phyloP scores from a whole-genome alignment of 805 yeast species.

The Hanseniaspora osmophila region DNA sequence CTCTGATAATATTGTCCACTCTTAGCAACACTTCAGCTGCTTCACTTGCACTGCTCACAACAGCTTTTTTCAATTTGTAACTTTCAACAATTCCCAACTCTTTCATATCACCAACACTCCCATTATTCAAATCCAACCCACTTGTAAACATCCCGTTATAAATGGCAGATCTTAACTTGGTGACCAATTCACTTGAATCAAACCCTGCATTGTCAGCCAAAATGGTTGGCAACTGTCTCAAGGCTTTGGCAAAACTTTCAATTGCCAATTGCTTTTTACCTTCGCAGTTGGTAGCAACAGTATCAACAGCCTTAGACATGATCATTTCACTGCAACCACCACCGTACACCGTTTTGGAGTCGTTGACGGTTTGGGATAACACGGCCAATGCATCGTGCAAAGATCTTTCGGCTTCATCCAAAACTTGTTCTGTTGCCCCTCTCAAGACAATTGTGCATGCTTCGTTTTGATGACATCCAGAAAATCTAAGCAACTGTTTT shows the following conservation, averaged over 20 bases:
- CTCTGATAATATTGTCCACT: constrained; percentile 92
- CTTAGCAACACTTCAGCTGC: constrained; percentile 92
- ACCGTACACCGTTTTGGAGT: constrained; percentile 82
- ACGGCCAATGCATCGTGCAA: constrained; percentile 94
- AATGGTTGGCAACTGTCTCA: constrained; percentile 89
- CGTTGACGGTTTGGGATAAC: constrained; percentile 83
- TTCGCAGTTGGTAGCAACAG: constrained; percentile 76
- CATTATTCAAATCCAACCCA: constrained; percentile 78
- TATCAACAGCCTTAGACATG: constrained; percentile 94
- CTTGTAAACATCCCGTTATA: constrained; percentile 86
- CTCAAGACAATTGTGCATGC: constrained; percentile 93
- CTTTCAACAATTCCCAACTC: constrained; percentile 87
- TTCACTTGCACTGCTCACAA: constrained; percentile 90
- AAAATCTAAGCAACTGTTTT: constrained; percentile 74
- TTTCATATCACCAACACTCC: constrained; percentile 85
- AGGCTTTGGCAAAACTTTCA: constrained; percentile 85
- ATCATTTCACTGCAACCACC: constrained; percentile 94
- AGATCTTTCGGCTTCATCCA: constrained; percentile 95
- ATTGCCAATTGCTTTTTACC: constrained; percentile 92
- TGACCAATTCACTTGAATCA: constrained; percentile 82
- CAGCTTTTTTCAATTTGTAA: constrained; percentile 82
- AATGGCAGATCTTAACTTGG: constrained; percentile 70
- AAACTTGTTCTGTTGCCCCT: constrained; percentile 93
- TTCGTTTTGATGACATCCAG: constrained; percentile 91
- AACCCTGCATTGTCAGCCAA: constrained; percentile 95